Conservation (phyloP, 257 asterid genomes). For the Handroanthus guayacan region DNA sequence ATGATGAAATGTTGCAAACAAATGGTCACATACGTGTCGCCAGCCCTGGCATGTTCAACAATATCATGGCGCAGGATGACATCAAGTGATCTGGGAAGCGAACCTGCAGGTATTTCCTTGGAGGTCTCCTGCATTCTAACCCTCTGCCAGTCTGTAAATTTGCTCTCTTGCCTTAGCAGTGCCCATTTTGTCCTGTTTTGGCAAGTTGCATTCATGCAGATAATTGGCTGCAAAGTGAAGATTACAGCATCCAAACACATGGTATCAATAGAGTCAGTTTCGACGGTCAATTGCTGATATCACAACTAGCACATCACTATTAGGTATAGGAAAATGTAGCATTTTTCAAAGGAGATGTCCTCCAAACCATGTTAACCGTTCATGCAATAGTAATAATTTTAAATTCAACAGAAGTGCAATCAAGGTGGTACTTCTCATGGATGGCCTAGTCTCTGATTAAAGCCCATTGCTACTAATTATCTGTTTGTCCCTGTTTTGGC, state of each 20-base stretch:
- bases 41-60: conserved; percentile 98
- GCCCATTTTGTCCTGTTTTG: conserved; percentile 88
- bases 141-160: conserved; percentile 99
- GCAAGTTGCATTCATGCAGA: conserved; percentile 93
- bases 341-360: background rate
- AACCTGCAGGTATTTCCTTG: conserved; percentile 96
- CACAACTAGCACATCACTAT: background rate
- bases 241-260: background rate
- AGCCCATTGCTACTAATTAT: background rate
- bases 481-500: background rate
- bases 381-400: background rate
- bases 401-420: background rate
- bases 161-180: conserved; percentile 94
- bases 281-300: background rate
- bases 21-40: conserved; percentile 77
- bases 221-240: conserved; percentile 72
- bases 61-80: conserved; percentile 92
- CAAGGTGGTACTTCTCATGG: background rate
- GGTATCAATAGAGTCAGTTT: background rate
- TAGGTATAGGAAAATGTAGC: background rate
- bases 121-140: conserved; percentile 97
- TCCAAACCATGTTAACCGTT: background rate
- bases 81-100: conserved; percentile 97
- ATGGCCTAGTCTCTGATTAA: background rate
- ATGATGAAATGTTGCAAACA: background rate